phyloP scores from a whole-genome alignment of 345 rosid genomes.

The Linum usitatissimum region DNA sequence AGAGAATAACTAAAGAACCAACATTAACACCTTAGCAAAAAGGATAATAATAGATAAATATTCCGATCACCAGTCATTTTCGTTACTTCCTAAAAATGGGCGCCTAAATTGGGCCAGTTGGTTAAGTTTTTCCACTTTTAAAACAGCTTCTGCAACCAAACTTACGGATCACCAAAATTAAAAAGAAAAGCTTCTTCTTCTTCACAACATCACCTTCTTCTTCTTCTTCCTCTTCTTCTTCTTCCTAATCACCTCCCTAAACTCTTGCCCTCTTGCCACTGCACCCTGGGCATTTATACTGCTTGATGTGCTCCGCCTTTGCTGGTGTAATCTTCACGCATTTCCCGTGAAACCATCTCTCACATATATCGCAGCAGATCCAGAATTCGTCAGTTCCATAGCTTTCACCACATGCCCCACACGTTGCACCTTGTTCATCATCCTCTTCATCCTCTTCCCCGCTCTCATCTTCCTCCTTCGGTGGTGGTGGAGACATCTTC shows the following conservation, averaged over 20 bases:
- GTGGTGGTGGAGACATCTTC: conserved; percentile 72
- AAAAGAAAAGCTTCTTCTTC: background rate
- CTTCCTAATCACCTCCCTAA: conserved; percentile 7
- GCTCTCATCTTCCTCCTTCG: conserved; percentile 82
- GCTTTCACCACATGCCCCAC: conserved; percentile 96
- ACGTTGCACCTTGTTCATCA: conserved; percentile 84
- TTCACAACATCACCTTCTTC: background rate
- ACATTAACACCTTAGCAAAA: background rate
- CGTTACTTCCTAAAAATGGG: background rate
- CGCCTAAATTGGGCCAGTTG: background rate
- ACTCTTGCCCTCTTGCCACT: conserved; percentile 87
- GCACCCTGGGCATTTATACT: conserved; percentile 96
- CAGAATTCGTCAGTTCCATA: conserved; percentile 91
- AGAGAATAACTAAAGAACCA: no score
- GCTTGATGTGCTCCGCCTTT: conserved; percentile 97
- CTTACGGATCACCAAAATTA: background rate
- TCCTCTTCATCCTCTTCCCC: conserved; percentile 87
- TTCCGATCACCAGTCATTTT: background rate
- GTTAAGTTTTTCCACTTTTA: background rate
- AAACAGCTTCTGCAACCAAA: background rate
- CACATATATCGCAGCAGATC: conserved; percentile 95
- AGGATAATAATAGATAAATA: background rate
- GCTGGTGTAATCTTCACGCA: conserved; percentile 99
- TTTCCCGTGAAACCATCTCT: conserved; percentile 99
- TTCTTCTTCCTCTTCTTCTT: background rate